Base-by-base conservation (phyloP, 2,329 filamentous ascomycete species). In the Rutstroemia sp. region DNA sequence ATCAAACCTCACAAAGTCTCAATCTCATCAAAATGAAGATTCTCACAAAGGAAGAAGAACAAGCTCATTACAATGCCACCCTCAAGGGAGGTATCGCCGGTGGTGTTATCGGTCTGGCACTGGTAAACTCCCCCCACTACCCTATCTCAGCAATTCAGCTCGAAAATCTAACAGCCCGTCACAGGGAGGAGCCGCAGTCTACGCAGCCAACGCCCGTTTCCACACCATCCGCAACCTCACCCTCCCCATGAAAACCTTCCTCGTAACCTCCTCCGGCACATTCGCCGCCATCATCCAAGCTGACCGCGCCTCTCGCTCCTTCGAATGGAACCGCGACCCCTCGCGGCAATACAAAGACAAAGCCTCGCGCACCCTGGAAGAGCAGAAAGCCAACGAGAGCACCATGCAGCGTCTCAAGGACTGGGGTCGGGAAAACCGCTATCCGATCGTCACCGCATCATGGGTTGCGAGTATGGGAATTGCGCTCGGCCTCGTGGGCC, bases 11-110 rank as follows among this genome's bases (percentile, higher is more conserved):
- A 16, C n/a, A 45, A 8, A 18, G n/a, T 10, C 14, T 12, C 16
- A 27, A 52, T 37, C 53, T 30, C 50, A 30, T 16, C 30, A 65
- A 41, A 14, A 99, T 97, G 94, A 97, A 96, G 86, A 79, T 97
- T 70, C 81, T 97, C 71, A 95, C 88, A 67, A 90, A 92, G 72
- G 90, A 96, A 82, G 90, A 96, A 76, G 92, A 96, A 75, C 72
- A 79, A 59, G 88, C 82, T 54, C 92, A 96, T 80, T 96, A 95
- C 81, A 75, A 78, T 71, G 77, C 81, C 58, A 94, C 95, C 59
- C 69, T 97, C 64, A 86, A 83, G 70, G 92, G 91, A 64, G 92
- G 94, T 65, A 69, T 83, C 61, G 73, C 88, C 62, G 94, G 92
- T 63, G 88, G 88, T 61, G 53, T 79, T 12, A 65, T 83, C 46